Base-by-base conservation (phyloP, 306 rosid species). In the Vigna trinervia region DNA sequence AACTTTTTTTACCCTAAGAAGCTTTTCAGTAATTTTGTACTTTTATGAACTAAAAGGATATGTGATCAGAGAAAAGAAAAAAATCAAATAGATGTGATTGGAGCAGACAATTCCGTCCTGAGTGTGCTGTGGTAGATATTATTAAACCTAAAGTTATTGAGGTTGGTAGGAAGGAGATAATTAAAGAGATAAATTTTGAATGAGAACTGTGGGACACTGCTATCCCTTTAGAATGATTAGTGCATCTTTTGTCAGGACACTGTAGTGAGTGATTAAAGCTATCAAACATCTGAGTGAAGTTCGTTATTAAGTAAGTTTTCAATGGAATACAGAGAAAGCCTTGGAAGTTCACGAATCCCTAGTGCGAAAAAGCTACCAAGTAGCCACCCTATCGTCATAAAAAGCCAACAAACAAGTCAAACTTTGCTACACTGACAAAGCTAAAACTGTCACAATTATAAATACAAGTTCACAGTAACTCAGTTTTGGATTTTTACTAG, bases 391-490 rank as follows among this genome's bases (percentile, higher is more conserved):
- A 46, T 14, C 63, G 74, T 17, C 52, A 39, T 39, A 38, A 76
- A 28, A 81, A 62, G 68, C 68, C 41, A 38, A 82, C 46, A 30
- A 47, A 43, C 23, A 78, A 75, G 86, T 85, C 88, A 82, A 82
- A 75, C 77, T 48, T 82, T 45, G 82, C 59, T 47, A 57, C 61
- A 34, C 38, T 13, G 45, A 62, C 69, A 43, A 73, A 67, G 52
- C 50, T 41, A 59, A 39, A n/a, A 39, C 22, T 26, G 32, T 64
- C 58, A 51, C 4, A 70, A 14, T 60, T 20, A 69, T 59, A 59
- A 58, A 28, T 32, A 26, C 3, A 47, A n/a, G 64, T 4, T 5
- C 5, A n/a, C 4, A 41, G 8, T 14, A 57, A 45, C 75, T 63
- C 39, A 65, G 59, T 30, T 65, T 64, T 3, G 41, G 61, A 79